phyloP scores from a whole-genome alignment of 768 basidiomycete genomes.

The Heimioporus sp. region DNA sequence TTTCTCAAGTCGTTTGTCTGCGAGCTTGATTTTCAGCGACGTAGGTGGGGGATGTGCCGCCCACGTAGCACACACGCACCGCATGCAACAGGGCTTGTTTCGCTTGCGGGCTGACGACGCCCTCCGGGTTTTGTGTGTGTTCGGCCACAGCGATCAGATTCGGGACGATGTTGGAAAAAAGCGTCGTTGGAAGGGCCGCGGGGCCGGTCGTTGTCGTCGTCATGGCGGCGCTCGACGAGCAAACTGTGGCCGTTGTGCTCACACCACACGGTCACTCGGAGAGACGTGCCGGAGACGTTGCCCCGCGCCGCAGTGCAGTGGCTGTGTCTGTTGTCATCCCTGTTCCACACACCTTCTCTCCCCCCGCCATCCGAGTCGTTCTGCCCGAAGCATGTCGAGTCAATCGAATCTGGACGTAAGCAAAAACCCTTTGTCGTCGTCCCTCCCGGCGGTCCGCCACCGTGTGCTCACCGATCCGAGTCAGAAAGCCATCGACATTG shows the following conservation, averaged over 20 bases:
- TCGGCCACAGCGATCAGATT: slow-evolving; percentile 63
- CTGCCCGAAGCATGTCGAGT: slow-evolving; percentile 35
- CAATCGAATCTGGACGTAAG: slow-evolving; percentile 49
- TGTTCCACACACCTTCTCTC: too few species aligned
- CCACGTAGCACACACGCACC: slow-evolving; percentile 36
- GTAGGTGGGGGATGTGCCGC: neutral
- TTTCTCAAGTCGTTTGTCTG: slow-evolving; percentile 75
- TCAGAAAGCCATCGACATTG: slow-evolving; percentile 84
- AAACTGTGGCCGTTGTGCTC: neutral
- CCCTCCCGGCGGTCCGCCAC: neutral
- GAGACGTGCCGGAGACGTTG: neutral
- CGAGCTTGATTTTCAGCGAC: neutral
- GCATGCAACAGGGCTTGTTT: slow-evolving; percentile 69
- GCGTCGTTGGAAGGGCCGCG: slow-evolving; percentile 39
- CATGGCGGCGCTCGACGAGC: slow-evolving; percentile 5
- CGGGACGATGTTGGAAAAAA: slow-evolving; percentile 56
- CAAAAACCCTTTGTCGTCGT: neutral
- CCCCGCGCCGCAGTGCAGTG: too few species aligned
- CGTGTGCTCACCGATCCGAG: slow-evolving; percentile 20
- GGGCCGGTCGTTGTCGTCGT: slow-evolving; percentile 1
- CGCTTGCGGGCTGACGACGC: slow-evolving; percentile 50
- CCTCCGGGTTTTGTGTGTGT: slow-evolving; percentile 56
- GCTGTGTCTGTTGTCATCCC: too few species aligned
- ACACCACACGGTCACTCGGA: neutral
- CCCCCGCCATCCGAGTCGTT: too few species aligned